These are phyloP conservation scores for Sporothrix variecibatus DNA, from an alignment of 2,329 filamentous ascomycete species.

Conservation along the genomic window DNA sequence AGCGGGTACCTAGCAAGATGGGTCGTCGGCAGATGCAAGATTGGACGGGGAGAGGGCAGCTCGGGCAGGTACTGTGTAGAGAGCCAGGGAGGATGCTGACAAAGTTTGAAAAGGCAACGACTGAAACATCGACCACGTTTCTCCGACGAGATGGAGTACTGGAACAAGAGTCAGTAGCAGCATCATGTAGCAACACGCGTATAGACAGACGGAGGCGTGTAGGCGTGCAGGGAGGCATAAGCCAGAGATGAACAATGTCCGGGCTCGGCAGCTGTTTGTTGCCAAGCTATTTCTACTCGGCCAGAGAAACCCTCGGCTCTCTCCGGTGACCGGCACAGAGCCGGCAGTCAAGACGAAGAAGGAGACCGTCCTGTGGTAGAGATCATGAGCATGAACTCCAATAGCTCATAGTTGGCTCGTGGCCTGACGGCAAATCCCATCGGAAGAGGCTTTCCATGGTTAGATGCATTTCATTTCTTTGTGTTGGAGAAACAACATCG, in stretches of 20 bases:
- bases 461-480: background rate
- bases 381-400: background rate
- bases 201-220: background rate
- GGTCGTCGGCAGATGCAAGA: slow-evolving; percentile 4
- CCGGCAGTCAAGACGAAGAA: background rate
- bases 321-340: background rate
- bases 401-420: background rate
- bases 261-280: background rate
- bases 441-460: slow-evolving; percentile 3
- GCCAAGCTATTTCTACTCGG: background rate
- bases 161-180: background rate
- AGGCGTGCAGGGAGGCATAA: background rate
- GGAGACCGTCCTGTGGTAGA: too few species aligned
- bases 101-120: background rate
- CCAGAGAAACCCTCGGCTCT: background rate
- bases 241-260: background rate
- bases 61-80: background rate
- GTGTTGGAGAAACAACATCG: background rate
- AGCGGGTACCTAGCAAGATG: background rate
- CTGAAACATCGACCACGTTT: background rate
- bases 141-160: background rate
- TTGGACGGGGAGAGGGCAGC: background rate
- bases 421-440: background rate
- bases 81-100: background rate
- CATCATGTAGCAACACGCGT: background rate